Evolutionary conservation across 2,329 filamentous ascomycete species (phyloP).

Genomic region (Diplodia seriata): DNA sequence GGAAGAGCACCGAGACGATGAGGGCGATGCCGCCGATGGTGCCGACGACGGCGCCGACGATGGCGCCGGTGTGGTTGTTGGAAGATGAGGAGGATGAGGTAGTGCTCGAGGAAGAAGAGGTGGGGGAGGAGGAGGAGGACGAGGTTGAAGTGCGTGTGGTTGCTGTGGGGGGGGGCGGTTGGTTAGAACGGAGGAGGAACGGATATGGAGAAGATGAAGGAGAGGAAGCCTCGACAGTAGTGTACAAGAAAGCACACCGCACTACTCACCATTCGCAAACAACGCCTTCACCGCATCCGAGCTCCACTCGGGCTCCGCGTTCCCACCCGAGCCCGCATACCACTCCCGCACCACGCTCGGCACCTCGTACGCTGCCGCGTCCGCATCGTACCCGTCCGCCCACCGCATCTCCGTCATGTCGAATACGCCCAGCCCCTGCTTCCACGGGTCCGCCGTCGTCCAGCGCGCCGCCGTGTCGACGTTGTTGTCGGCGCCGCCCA

Average conservation of each 20-base stretch:
- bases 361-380: slow-evolving; percentile 11
- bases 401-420: slow-evolving; percentile 19
- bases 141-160: not conserved
- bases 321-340: not conserved
- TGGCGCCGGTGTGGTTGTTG: slow-evolving; percentile 1
- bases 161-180: not conserved
- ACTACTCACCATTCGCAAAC: slow-evolving; percentile 13
- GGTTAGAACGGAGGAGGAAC: not conserved
- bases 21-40: not conserved
- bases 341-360: slow-evolving; percentile 22
- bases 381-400: slow-evolving; percentile 16
- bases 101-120: not conserved
- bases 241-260: too few species aligned
- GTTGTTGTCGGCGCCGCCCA: not conserved
- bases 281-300: not conserved
- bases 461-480: not conserved
- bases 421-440: slow-evolving; percentile 18
- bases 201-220: not conserved
- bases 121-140: not conserved
- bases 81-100: not conserved
- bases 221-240: too few species aligned
- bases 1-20: not conserved
- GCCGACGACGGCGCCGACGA: slow-evolving; percentile 4
- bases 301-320: slow-evolving; percentile 6
- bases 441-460: slow-evolving; percentile 18